Base-by-base conservation (phyloP, 179 eudicot genomes). In the Nepenthes alata region DNA sequence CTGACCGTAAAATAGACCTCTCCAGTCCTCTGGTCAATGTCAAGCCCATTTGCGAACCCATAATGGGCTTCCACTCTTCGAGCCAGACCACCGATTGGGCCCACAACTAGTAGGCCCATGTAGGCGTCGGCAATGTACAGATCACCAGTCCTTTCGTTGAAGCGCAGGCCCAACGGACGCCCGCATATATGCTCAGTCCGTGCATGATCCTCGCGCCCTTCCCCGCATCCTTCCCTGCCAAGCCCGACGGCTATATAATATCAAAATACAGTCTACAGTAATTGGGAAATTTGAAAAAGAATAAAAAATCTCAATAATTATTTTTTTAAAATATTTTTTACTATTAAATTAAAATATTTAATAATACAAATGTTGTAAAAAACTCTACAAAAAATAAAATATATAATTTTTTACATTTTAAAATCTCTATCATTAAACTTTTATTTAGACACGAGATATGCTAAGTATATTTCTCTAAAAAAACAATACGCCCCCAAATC, bases 81-180 rank as follows among this genome's bases (percentile, higher is more conserved):
- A 39, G 95, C 88, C 66, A 80, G 53, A 5, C 98, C 98, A 67
- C 96, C 96, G 0, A 66, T 64, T 58, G 75, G 91, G 77, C 89
- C 91, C 50, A 88, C 98, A 1, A 80, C 82, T 6, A 83, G 70
- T 1, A 88, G 85, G 80, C 96, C 98, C 83, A 84, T 66, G 57
- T 86, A 84, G 0, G 96, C 85, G 62, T 91, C 98, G 0, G 95
- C 89, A 35, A 89, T 84, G 59, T 80, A 91, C 0, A 89, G 86
- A 16, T 84, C 79, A 1, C 91, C 88, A 0, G 86, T 82, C 11
- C 59, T 68, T 55, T 77, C 67, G 57, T 80, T 65, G 68, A 89
- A 89, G 0, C 76, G 47, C 6, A 91, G 76, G 78, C 93, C 96
- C 75, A 91, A 80, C 47, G 98, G 96, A 0, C 96, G 73, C 44